Conservation (phyloP, 2,329 filamentous ascomycete species). For the Pseudovirgaria hyperparasitica region DNA sequence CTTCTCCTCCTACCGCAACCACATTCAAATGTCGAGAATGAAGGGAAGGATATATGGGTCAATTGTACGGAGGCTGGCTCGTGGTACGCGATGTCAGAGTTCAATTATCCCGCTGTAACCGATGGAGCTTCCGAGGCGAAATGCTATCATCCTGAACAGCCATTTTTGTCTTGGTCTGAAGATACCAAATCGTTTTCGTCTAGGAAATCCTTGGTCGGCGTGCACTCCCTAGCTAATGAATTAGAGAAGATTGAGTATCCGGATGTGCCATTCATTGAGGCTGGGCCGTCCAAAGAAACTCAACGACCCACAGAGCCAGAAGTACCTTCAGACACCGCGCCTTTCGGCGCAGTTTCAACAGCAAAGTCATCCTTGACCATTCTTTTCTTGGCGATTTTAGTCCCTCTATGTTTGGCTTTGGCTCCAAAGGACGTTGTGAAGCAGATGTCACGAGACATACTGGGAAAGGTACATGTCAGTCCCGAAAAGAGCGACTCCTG, state of each 20-base stretch:
- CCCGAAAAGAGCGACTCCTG: too few species aligned
- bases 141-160: constrained; percentile 35
- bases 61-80: constrained; percentile 77
- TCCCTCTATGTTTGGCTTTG: too few species aligned
- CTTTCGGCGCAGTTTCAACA: too few species aligned
- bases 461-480: too few species aligned
- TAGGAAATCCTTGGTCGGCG: constrained; percentile 23
- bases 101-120: constrained; percentile 72
- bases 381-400: too few species aligned
- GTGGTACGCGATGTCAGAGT: constrained; percentile 89
- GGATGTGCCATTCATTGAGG: not conserved
- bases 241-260: constrained; percentile 7
- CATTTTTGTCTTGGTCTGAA: constrained; percentile 13
- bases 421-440: too few species aligned
- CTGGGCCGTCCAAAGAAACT: too few species aligned
- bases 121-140: constrained; percentile 48
- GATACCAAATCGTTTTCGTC: constrained; percentile 16
- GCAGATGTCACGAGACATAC: too few species aligned
- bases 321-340: too few species aligned
- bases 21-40: constrained; percentile 31
- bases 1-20: constrained; percentile 83
- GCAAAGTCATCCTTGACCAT: too few species aligned
- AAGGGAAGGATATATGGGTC: constrained; percentile 50
- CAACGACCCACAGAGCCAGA: too few species aligned
- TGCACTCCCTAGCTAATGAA: constrained; percentile 22